These are phyloP conservation scores for Neofusicoccum ribis DNA, from an alignment of 2,329 filamentous ascomycete species.

Conservation along the genomic window DNA sequence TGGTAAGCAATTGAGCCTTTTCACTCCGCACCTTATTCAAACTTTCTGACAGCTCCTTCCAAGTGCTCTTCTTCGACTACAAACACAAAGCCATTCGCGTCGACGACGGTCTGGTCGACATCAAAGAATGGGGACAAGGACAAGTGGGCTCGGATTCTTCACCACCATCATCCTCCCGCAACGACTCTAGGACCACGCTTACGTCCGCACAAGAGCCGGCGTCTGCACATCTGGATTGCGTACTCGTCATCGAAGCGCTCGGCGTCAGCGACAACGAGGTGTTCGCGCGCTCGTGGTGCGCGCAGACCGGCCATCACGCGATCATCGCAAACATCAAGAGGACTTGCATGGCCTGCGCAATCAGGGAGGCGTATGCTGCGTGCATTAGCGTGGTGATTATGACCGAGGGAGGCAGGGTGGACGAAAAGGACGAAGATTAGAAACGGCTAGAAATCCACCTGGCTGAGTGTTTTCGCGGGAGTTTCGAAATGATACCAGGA, in stretches of 20 bases:
- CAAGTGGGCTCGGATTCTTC: background rate
- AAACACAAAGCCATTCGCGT: conserved; percentile 59
- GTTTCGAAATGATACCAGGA: conserved; percentile 4
- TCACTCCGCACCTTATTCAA: background rate
- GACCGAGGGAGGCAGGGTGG: conserved; percentile 45
- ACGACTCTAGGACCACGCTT: conserved; percentile 26
- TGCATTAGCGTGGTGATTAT: conserved; percentile 72
- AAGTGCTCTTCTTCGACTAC: conserved; percentile 72
- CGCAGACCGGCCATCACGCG: conserved; percentile 71
- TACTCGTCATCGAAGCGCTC: conserved; percentile 71
- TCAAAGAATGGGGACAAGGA: conserved; percentile 62
- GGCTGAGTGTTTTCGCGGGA: background rate
- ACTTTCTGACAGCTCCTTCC: conserved; percentile 17
- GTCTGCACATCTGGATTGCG: conserved; percentile 55
- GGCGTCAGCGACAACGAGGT: conserved; percentile 76
- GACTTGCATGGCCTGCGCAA: conserved; percentile 73
- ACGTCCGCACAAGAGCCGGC: conserved; percentile 25
- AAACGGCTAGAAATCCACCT: background rate
- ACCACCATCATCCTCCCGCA: conserved; percentile 27
- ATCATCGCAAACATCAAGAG: conserved; percentile 67
- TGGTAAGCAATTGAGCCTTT: conserved; percentile 28
- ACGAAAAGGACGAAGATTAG: conserved; percentile 43
- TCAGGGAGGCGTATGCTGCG: conserved; percentile 73
- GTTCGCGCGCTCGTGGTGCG: conserved; percentile 73
- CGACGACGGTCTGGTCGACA: conserved; percentile 62